Evolutionary conservation across 78 protist genomes (phyloP), one percentile per base, ranked within the genome.

Genomic region (Diacronema lutheri): DNA sequence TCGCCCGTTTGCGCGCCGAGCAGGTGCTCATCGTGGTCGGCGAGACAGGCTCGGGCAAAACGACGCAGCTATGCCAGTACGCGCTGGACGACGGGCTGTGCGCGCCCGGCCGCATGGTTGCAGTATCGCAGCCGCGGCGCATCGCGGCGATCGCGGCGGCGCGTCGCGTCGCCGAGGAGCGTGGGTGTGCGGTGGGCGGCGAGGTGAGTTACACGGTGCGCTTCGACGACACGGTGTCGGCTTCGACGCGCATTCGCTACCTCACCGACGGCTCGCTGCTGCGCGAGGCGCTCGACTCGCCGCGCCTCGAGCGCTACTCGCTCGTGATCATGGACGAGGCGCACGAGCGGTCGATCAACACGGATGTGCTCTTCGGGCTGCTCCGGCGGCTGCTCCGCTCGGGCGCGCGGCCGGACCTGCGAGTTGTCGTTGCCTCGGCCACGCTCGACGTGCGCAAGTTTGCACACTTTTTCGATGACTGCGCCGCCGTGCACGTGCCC

Each of bases 291-390:
- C 23, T 91, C 4, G 41, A 0, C n/a, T 80, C 82, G 31, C 76
- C 85, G 10, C 23, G 0, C 20, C 88, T 90, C 25, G 4, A 5
- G 29, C 46, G 66, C 38, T 87, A 83, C 76, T 5, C 26, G 37
- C 4, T 29, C 23, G 0, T 46, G 16, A 25, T 46, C 10, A 55
- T 44, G 29, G 68, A 76, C 88, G 88, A 40, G 83, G 69, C 99
- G 21, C 99, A 97, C 91, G 98, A 97, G 88, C 92, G 99, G 25
- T 92, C 99, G 5, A 92, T 97, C 19, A 95, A 96, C 93, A 97
- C 99, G 37, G 99, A 97, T 76, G 77, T 97, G 37, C 88, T 97
- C n/a, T 88, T 97, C 77, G 97, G 96, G 4, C 55, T 95, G 31
- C 38, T 92, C 69, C 89, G 86, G 73, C 81, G 46, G 26, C 41